phyloP scores from a whole-genome alignment of 164 flowering plant genomes.

The Berberis thunbergii region DNA sequence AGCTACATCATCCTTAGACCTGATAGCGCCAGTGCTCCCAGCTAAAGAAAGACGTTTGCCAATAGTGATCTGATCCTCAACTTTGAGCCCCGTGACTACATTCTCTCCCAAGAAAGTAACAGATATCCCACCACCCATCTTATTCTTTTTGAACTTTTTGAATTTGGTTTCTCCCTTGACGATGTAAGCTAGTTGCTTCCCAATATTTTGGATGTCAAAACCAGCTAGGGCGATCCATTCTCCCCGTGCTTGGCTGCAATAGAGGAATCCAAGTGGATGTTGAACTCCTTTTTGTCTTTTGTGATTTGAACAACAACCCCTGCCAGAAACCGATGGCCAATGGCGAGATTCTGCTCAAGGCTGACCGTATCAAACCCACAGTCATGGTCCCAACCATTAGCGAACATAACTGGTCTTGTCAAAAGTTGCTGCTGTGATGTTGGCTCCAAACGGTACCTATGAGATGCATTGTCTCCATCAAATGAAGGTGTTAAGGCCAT shows the following conservation, averaged over 20 bases:
- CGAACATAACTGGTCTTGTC: constrained; percentile 81
- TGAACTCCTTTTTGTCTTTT: constrained; percentile 93
- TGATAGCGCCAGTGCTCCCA: constrained; percentile 70
- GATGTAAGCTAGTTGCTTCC: constrained; percentile 76
- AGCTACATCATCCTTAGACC: constrained; percentile 71
- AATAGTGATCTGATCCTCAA: constrained; percentile 72
- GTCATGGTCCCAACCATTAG: constrained; percentile 97
- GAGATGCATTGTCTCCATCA: constrained; percentile 74
- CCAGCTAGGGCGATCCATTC: constrained; percentile 73
- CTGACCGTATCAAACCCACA: constrained; percentile 92
- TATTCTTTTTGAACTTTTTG: constrained; percentile 65
- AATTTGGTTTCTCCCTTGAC: constrained; percentile 77
- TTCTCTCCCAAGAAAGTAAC: constrained; percentile 83
- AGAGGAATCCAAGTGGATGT: constrained; percentile 79
- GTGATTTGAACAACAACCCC: constrained; percentile 62
- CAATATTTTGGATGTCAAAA: constrained; percentile 78
- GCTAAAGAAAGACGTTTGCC: constrained; percentile 64
- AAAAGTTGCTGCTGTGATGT: constrained; percentile 59
- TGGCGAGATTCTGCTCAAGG: constrained; percentile 62
- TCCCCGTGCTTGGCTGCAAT: constrained; percentile 74
- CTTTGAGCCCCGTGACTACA: constrained; percentile 65
- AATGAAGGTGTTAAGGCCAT: constrained; percentile 84
- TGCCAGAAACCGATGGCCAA: constrained; percentile 51
- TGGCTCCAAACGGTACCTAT: constrained; percentile 82
- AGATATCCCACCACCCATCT: constrained; percentile 67